Evolutionary conservation across 2,329 filamentous ascomycete genomes (phyloP).

Genomic region (Cercospora brassicicola): DNA sequence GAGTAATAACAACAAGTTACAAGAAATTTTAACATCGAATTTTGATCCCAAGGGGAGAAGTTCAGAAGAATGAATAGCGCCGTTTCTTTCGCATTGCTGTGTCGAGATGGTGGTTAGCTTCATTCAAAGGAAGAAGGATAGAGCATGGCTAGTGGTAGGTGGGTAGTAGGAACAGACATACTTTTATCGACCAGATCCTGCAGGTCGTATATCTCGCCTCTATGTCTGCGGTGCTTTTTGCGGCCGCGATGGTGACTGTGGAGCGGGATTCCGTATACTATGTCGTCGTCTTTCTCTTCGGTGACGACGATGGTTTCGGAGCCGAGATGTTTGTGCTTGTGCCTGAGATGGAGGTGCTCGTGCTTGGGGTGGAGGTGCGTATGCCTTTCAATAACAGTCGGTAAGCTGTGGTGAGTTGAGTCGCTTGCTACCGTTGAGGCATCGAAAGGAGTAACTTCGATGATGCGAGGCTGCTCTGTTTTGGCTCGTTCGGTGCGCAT

Average conservation of each 20-base stretch:
- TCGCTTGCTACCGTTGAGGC: neutral
- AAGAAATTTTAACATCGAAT: neutral
- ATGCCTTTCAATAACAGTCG: constrained; percentile 2
- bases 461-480: constrained; percentile 6
- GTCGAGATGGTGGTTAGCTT: too few species aligned
- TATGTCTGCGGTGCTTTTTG: constrained; percentile 11
- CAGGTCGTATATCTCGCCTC: constrained; percentile 14
- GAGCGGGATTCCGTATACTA: constrained; percentile 13
- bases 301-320: neutral
- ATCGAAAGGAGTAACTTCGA: constrained; percentile 13
- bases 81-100: neutral
- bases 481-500: constrained; percentile 7
- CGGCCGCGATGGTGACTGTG: neutral
- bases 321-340: neutral
- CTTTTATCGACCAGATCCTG: constrained; percentile 20
- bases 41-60: too few species aligned
- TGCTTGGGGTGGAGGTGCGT: neutral
- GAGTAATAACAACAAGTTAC: neutral
- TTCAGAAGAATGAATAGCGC: neutral
- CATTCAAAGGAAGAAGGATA: too few species aligned
- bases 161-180: neutral
- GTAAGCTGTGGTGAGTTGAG: neutral
- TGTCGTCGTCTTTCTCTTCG: constrained; percentile 6
- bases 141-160: too few species aligned
- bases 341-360: neutral